A percentile compares a stretch with the other conserved stretches of the same genome.
phyloP scores from a whole-genome alignment of 768 basidiomycete genomes.

The Kwoniella shandongensis region DNA sequence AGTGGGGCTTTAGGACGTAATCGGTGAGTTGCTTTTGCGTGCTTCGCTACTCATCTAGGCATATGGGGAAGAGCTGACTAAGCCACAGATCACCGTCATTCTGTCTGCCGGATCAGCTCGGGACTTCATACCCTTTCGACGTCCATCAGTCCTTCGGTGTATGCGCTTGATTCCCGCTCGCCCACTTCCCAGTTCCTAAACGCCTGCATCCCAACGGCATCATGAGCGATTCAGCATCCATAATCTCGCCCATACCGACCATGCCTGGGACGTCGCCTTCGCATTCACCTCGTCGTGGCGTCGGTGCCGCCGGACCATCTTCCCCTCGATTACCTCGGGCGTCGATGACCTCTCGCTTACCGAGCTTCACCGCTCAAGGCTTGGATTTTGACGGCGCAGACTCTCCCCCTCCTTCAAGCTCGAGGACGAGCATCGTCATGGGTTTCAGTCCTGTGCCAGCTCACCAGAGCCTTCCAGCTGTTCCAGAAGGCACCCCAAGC shows the following conservation, averaged over 20 bases:
- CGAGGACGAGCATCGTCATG: constrained; percentile 26
- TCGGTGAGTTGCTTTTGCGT: no score
- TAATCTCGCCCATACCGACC: constrained; percentile 8
- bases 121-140: no score
- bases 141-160: no score
- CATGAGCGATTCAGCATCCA: constrained; percentile 18
- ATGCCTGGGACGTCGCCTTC: constrained; percentile 7
- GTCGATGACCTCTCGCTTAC: constrained; percentile 24
- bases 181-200: no score
- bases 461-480: constrained; percentile 14
- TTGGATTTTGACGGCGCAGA: constrained; percentile 21
- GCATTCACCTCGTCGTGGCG: constrained; percentile 16
- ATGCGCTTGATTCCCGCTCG: no score
- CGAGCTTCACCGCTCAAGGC: constrained; percentile 20
- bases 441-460: constrained; percentile 26
- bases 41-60: no score
- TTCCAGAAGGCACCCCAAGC: constrained; percentile 9
- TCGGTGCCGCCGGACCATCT: constrained; percentile 25
- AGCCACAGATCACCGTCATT: constrained; percentile 1
- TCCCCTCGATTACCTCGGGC: constrained; percentile 30
- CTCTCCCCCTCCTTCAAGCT: constrained; percentile 10
- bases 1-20: no score
- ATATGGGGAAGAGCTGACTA: neutral
- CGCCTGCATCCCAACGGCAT: no score
- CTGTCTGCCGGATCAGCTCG: no score